Evolutionary conservation across 495 filamentous ascomycete genomes (phyloP).

Genomic region (Aspergillus conjunctus): DNA sequence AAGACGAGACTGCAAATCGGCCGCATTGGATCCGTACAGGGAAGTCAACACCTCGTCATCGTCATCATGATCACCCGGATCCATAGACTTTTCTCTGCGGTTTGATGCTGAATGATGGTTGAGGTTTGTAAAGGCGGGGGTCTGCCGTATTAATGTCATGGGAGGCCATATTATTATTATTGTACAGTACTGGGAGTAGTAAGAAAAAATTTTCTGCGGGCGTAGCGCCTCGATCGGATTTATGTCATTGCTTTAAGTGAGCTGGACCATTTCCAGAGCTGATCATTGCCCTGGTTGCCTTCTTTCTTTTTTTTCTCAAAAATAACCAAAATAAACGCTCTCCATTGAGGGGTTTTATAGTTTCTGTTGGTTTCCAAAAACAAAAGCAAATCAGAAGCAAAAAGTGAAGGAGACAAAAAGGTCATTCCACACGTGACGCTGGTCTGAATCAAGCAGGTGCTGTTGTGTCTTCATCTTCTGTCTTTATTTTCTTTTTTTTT

Average conservation of each 20-base stretch:
- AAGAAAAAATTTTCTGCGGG: conserved; percentile 16
- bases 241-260: conserved; percentile 12
- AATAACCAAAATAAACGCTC: neutral
- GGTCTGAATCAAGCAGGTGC: conserved; percentile 18
- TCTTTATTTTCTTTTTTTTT: conserved; percentile 9
- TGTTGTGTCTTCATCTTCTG: conserved; percentile 9
- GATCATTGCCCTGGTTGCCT: conserved; percentile 18
- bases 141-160: conserved; percentile 16
- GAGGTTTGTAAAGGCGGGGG: conserved; percentile 16
- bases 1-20: neutral
- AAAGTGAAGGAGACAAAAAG: conserved; percentile 1
- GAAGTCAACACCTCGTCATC: too few species aligned
- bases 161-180: conserved; percentile 12
- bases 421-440: conserved; percentile 21
- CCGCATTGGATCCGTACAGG: conserved; percentile 2
- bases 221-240: conserved; percentile 17
- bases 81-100: too few species aligned
- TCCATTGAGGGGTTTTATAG: conserved; percentile 13
- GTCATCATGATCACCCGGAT: too few species aligned
- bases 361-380: conserved; percentile 14
- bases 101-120: conserved; percentile 1
- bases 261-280: conserved; percentile 2
- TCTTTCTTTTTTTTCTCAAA: conserved; percentile 12
- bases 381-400: conserved; percentile 19
- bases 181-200: neutral